Conservation (phyloP, 2,329 filamentous ascomycete genomes). For the Fusarium sp. region DNA sequence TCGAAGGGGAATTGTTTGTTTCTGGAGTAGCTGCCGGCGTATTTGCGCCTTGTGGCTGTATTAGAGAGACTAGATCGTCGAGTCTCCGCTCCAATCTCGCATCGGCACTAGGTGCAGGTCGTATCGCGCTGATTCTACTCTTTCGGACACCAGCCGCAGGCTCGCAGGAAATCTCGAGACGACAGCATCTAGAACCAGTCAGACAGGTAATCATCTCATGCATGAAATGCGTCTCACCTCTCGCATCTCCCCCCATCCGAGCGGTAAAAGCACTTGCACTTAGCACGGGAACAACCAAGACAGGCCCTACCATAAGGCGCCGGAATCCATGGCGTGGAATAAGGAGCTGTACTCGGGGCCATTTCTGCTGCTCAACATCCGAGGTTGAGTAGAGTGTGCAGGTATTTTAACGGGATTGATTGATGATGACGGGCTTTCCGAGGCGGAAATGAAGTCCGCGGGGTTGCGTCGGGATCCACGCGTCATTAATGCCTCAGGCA, state of each 20-base stretch:
- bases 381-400: not conserved
- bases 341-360: not conserved
- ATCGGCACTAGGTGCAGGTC: not conserved
- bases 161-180: slow-evolving; percentile 52
- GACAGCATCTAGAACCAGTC: slow-evolving; percentile 45
- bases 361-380: not conserved
- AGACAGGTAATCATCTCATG: not conserved
- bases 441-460: not conserved
- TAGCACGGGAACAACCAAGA: slow-evolving; percentile 53
- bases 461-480: not conserved
- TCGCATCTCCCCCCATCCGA: slow-evolving; percentile 45
- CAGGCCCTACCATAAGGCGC: slow-evolving; percentile 55
- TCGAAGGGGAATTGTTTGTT: not conserved
- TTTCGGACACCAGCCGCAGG: slow-evolving; percentile 49
- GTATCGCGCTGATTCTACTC: slow-evolving; percentile 21
- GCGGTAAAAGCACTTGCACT: slow-evolving; percentile 55
- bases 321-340: slow-evolving; percentile 23
- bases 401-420: not conserved
- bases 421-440: not conserved
- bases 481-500: slow-evolving; percentile 1
- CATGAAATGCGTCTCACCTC: slow-evolving; percentile 39
- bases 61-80: slow-evolving; percentile 43
- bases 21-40: not conserved
- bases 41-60: slow-evolving; percentile 29
- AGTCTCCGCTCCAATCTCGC: slow-evolving; percentile 37